A percentile compares a stretch with the other conserved stretches of the same genome.
Evolutionary conservation across 2,329 filamentous ascomycete species (phyloP).

Genomic region (Arachnomyces sp.): DNA sequence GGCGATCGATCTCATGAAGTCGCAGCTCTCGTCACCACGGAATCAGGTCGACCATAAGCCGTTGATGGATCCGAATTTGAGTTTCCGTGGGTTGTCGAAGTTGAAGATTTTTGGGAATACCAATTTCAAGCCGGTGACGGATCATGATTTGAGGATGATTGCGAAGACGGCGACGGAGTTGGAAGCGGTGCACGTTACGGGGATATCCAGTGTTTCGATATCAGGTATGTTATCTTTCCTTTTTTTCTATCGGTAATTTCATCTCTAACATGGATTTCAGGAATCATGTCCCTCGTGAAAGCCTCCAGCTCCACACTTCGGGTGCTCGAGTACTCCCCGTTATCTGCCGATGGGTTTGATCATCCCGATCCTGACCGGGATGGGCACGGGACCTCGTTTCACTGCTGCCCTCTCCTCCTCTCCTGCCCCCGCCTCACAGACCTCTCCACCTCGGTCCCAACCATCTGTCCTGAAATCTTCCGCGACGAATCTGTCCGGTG

Average conservation of each 20-base stretch:
- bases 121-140: constrained; percentile 44
- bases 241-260: neutral
- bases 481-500: constrained; percentile 8
- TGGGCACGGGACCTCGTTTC: constrained; percentile 1
- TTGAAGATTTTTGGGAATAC: constrained; percentile 51
- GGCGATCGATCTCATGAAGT: constrained; percentile 41
- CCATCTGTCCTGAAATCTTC: constrained; percentile 13
- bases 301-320: constrained; percentile 42
- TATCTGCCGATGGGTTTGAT: constrained; percentile 34
- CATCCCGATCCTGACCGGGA: constrained; percentile 5
- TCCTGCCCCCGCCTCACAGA: constrained; percentile 10
- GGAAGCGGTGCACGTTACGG: constrained; percentile 47
- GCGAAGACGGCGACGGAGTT: constrained; percentile 45
- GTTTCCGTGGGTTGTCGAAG: constrained; percentile 44
- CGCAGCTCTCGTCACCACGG: constrained; percentile 33
- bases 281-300: constrained; percentile 46
- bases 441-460: constrained; percentile 12
- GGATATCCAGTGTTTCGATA: constrained; percentile 46
- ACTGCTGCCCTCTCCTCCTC: constrained; percentile 11
- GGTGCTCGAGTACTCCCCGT: constrained; percentile 48
- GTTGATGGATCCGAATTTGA: constrained; percentile 35
- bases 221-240: constrained; percentile 23
- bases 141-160: constrained; percentile 43
- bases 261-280: constrained; percentile 11
- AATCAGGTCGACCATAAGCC: constrained; percentile 39